phyloP scores from a whole-genome alignment of 106 monocot species.

The Allium sativum region DNA sequence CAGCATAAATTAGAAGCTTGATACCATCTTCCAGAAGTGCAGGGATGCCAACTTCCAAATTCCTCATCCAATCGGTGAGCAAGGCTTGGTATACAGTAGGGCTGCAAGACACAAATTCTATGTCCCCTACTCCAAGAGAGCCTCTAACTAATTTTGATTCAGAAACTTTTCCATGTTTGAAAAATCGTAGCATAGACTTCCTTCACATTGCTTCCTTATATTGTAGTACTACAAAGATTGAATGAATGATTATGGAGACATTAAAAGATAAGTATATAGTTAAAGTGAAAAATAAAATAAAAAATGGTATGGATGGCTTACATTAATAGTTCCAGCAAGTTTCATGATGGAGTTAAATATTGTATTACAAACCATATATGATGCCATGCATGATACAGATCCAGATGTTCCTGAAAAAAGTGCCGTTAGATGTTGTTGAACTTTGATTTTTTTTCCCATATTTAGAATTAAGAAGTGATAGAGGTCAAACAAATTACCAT shows the following conservation, averaged over 20 bases:
- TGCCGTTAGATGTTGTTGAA: not conserved
- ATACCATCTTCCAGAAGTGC: conserved; percentile 83
- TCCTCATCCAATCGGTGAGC: conserved; percentile 96
- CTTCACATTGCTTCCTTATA: conserved; percentile 75
- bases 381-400: conserved; percentile 47
- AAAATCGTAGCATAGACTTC: conserved; percentile 89
- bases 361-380: conserved; percentile 60
- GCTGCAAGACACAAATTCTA: conserved; percentile 86
- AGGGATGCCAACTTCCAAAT: conserved; percentile 91
- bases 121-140: conserved; percentile 79
- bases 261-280: not conserved
- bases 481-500: conserved; percentile 33
- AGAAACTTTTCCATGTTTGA: conserved; percentile 95
- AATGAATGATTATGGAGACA: conserved; percentile 1
- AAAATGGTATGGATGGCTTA: conserved; percentile 16
- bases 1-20: conserved; percentile 77
- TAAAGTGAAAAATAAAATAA: too few species aligned
- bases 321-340: conserved; percentile 55
- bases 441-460: not conserved
- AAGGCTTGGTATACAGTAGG: conserved; percentile 71
- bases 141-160: conserved; percentile 46
- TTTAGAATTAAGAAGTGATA: not conserved
- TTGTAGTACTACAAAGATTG: conserved; percentile 58
- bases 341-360: conserved; percentile 68
- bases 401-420: conserved; percentile 68